These are phyloP conservation scores for Brassica incana DNA, from an alignment of 345 rosid genomes.

Conservation along the genomic window DNA sequence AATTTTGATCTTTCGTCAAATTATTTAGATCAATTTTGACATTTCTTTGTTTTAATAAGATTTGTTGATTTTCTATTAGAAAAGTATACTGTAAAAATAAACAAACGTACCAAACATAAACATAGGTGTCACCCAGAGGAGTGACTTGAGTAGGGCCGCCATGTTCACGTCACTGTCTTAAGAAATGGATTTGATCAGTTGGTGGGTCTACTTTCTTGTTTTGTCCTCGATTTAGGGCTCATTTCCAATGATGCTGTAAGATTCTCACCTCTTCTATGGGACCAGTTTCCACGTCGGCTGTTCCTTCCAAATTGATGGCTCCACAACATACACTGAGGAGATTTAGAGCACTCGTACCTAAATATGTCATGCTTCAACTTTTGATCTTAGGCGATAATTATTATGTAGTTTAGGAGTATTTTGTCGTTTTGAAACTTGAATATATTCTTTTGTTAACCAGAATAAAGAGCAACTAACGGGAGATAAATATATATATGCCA, in stretches of 20 bases:
- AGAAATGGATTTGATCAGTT: neutral
- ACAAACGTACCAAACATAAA: conserved; percentile 21
- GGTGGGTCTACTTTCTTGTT: conserved; percentile 21
- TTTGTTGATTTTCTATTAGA: neutral
- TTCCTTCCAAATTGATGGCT: conserved; percentile 11
- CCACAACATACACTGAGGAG: conserved; percentile 10
- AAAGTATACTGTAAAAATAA: neutral
- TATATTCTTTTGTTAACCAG: neutral
- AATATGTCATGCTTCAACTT: neutral
- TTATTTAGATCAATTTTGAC: neutral
- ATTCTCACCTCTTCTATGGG: conserved; percentile 24
- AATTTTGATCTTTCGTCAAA: neutral
- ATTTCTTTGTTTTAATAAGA: neutral
- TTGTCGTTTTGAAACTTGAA: neutral
- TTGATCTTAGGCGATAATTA: neutral
- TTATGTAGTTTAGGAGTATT: neutral
- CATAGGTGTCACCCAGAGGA: conserved; percentile 36
- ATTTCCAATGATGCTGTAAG: conserved; percentile 35
- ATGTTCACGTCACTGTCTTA: conserved; percentile 40
- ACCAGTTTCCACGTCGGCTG: conserved; percentile 18
- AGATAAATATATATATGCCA: too few relatives aligned
- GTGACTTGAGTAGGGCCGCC: conserved; percentile 31
- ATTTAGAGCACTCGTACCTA: neutral
- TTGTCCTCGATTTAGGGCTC: conserved; percentile 22
- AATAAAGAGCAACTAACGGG: too few relatives aligned